phyloP scores from a whole-genome alignment of 345 rosid species.

The Hibiscus syriacus region DNA sequence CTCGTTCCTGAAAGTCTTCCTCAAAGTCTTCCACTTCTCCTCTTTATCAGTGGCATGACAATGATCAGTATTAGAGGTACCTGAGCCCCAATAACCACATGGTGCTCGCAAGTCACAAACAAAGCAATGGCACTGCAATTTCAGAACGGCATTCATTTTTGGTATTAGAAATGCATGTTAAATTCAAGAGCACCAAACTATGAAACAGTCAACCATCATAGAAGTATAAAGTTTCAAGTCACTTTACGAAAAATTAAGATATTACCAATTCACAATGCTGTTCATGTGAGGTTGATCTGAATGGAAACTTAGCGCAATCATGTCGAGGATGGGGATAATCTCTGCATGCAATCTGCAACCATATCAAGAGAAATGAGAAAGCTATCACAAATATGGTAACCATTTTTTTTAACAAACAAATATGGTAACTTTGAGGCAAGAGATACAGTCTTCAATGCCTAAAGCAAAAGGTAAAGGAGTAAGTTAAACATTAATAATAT shows the following conservation, averaged over 20 bases:
- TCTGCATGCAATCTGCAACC: slow-evolving; percentile 77
- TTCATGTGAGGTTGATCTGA: slow-evolving; percentile 50
- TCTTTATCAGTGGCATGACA: slow-evolving; percentile 80
- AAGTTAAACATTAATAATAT: background rate
- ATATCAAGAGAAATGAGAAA: background rate
- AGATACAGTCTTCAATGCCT: background rate
- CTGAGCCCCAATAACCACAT: slow-evolving; percentile 54
- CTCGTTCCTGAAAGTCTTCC: slow-evolving; percentile 37
- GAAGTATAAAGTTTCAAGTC: background rate
- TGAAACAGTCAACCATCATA: background rate
- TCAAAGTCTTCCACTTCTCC: slow-evolving; percentile 48
- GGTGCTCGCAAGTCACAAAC: slow-evolving; percentile 84
- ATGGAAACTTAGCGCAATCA: slow-evolving; percentile 55
- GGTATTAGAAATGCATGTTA: background rate
- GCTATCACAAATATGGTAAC: slow-evolving; percentile 4
- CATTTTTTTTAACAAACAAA: no score
- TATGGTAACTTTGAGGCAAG: background rate
- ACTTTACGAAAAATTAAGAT: background rate
- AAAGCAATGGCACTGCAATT: slow-evolving; percentile 54
- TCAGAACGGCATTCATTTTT: background rate
- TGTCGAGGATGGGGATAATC: slow-evolving; percentile 88
- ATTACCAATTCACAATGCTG: slow-evolving; percentile 57
- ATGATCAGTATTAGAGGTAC: slow-evolving; percentile 39
- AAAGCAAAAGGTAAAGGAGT: background rate
- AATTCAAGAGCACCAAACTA: background rate